Conservation (phyloP, 2,329 filamentous ascomycete genomes). For the Beauveria sp. region DNA sequence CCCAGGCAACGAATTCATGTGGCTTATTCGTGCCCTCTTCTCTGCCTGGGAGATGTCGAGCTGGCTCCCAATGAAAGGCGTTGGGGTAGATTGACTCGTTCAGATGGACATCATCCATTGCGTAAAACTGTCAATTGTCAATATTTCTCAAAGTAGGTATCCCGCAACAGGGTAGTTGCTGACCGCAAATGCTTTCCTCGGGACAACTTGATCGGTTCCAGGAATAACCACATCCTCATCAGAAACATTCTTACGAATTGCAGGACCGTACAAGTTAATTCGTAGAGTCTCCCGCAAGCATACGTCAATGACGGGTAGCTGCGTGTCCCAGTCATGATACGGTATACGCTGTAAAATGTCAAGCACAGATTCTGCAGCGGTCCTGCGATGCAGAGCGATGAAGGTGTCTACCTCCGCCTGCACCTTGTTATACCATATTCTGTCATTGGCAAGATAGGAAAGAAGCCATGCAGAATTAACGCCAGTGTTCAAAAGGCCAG, state of each 20-base stretch:
- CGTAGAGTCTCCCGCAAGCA: conserved; percentile 48
- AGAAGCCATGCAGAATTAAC: conserved; percentile 48
- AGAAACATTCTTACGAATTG: conserved; percentile 44
- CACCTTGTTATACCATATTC: conserved; percentile 37
- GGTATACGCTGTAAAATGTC: conserved; percentile 36
- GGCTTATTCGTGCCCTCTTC: conserved; percentile 34
- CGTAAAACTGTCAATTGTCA: conserved; percentile 26
- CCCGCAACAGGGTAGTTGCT: background rate
- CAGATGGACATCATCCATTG: conserved; percentile 40
- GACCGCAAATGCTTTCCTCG: conserved; percentile 36
- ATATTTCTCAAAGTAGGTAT: background rate
- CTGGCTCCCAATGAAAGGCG: conserved; percentile 42
- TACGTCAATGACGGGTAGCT: conserved; percentile 45
- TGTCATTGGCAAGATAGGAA: conserved; percentile 38
- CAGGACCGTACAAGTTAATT: conserved; percentile 37
- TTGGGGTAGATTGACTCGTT: conserved; percentile 41
- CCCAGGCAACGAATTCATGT: conserved; percentile 28
- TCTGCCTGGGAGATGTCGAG: conserved; percentile 36
- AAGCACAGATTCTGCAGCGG: conserved; percentile 21
- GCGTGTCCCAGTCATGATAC: conserved; percentile 46
- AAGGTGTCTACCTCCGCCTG: conserved; percentile 39
- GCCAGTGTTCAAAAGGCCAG: conserved; percentile 49
- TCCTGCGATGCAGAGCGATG: conserved; percentile 33
- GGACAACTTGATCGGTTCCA: conserved; percentile 40
- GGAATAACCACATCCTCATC: conserved; percentile 37